These are phyloP conservation scores for Arachis monticola DNA, from an alignment of 331 rosid genomes.

Conservation along the genomic window DNA sequence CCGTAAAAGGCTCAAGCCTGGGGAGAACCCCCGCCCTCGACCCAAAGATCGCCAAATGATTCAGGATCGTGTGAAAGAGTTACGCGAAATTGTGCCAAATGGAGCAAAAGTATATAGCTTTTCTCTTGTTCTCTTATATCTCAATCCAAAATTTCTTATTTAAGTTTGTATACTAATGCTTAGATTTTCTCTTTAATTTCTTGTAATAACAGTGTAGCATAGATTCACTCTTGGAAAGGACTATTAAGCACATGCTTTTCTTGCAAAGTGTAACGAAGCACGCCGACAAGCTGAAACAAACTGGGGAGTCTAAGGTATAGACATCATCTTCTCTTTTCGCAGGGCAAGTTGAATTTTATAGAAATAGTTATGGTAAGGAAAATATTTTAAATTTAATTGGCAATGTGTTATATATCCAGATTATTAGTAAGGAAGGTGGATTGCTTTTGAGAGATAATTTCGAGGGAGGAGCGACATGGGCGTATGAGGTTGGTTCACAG, in stretches of 20 bases:
- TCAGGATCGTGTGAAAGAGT: constrained; percentile 95
- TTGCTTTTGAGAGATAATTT: constrained; percentile 70
- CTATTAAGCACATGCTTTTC: constrained; percentile 98
- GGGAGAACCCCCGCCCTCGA: constrained; percentile 97
- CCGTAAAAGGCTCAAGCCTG: constrained; percentile 96
- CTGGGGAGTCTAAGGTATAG: constrained; percentile 87
- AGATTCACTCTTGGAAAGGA: constrained; percentile 87
- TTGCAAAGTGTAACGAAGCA: constrained; percentile 96
- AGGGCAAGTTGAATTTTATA: not conserved
- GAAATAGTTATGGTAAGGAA: not conserved
- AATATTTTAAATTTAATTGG: not conserved
- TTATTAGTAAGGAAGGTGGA: constrained; percentile 80
- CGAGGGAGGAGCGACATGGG: constrained; percentile 98
- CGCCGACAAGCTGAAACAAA: constrained; percentile 94
- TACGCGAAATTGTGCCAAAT: constrained; percentile 95
- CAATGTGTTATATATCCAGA: constrained; percentile 51
- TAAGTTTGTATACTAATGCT: constrained; percentile 27
- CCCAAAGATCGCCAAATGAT: constrained; percentile 99
- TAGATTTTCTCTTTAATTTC: constrained; percentile 16
- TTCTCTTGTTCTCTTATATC: constrained; percentile 15
- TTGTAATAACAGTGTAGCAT: constrained; percentile 83
- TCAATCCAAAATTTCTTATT: constrained; percentile 9
- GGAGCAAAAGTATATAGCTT: constrained; percentile 75
- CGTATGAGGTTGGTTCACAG: constrained; percentile 88
- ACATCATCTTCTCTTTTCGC: constrained; percentile 8